phyloP scores from a whole-genome alignment of 1,139 yeast species.

The Yamadazyma jaroonii region DNA sequence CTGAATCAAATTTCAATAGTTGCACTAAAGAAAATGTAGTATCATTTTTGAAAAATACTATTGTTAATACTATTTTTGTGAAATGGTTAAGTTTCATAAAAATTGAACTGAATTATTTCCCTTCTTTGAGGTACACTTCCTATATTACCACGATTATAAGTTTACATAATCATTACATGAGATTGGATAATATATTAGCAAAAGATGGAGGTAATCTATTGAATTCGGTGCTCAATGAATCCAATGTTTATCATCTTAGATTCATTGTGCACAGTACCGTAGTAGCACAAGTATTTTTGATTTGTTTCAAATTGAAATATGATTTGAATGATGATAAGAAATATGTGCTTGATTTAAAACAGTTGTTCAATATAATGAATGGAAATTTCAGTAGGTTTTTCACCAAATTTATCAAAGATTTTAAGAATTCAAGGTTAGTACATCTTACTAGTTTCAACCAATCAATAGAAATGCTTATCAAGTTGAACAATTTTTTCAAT shows the following conservation, averaged over 20 bases:
- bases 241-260: slow-evolving; percentile 15
- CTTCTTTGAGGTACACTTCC: slow-evolving; percentile 28
- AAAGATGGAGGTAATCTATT: slow-evolving; percentile 15
- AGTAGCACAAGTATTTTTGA: slow-evolving; percentile 24
- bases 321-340: neutral
- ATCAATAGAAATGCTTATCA: slow-evolving; percentile 9
- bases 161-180: slow-evolving; percentile 25
- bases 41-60: slow-evolving; percentile 20
- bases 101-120: slow-evolving; percentile 31
- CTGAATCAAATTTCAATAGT: neutral
- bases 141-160: slow-evolving; percentile 26
- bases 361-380: slow-evolving; percentile 8
- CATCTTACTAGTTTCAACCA: slow-evolving; percentile 10
- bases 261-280: slow-evolving; percentile 21
- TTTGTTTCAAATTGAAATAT: slow-evolving; percentile 17
- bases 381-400: slow-evolving; percentile 10
- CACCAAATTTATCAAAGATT: slow-evolving; percentile 11
- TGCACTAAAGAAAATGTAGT: neutral
- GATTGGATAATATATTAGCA: slow-evolving; percentile 18
- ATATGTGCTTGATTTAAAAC: slow-evolving; percentile 11
- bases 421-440: slow-evolving; percentile 6
- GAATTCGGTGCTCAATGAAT: slow-evolving; percentile 10
- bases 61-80: slow-evolving; percentile 18
- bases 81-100: slow-evolving; percentile 33
- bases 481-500: slow-evolving; percentile 8